Percentiles rank a stretch among this genome's conserved stretches.
Conservation (phyloP, 495 filamentous ascomycete genomes). For the Penicillium dipodomyicola region DNA sequence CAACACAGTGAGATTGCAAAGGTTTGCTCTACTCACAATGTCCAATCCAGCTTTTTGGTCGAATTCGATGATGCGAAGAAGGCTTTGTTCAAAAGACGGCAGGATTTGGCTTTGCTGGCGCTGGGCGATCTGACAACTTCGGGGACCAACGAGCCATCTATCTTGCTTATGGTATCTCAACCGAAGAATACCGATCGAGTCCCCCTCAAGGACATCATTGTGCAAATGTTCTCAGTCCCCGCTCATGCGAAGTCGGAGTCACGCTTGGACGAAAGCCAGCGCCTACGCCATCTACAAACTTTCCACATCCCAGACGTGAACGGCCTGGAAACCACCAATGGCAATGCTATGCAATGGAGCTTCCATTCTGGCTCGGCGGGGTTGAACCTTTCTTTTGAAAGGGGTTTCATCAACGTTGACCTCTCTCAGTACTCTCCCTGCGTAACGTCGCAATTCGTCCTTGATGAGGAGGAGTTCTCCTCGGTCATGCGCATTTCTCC, state of each 20-base stretch:
- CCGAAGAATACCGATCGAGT: constrained; percentile 32
- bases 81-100: constrained; percentile 42
- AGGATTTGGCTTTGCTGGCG: constrained; percentile 43
- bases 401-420: constrained; percentile 46
- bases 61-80: constrained; percentile 49
- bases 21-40: constrained; percentile 28
- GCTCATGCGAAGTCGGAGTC: constrained; percentile 18
- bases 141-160: constrained; percentile 36
- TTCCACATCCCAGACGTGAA: constrained; percentile 35
- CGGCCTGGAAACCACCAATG: constrained; percentile 26
- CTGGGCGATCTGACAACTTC: constrained; percentile 29
- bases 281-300: constrained; percentile 41
- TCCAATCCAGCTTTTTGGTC: constrained; percentile 42
- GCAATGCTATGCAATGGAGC: constrained; percentile 37
- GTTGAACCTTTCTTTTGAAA: constrained; percentile 42
- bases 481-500: constrained; percentile 48
- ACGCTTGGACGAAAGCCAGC: constrained; percentile 30
- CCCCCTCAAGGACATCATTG: constrained; percentile 35
- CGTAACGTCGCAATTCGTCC: constrained; percentile 42
- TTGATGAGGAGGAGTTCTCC: constrained; percentile 41
- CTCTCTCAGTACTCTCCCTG: constrained; percentile 46
- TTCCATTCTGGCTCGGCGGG: constrained; percentile 47
- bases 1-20: constrained; percentile 41
- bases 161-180: constrained; percentile 43
- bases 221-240: constrained; percentile 46